Evolutionary conservation across 202 grass and related monocot species (phyloP), one percentile per base, ranked within the genome.

Genomic region (Miscanthus sacchariflorus): DNA sequence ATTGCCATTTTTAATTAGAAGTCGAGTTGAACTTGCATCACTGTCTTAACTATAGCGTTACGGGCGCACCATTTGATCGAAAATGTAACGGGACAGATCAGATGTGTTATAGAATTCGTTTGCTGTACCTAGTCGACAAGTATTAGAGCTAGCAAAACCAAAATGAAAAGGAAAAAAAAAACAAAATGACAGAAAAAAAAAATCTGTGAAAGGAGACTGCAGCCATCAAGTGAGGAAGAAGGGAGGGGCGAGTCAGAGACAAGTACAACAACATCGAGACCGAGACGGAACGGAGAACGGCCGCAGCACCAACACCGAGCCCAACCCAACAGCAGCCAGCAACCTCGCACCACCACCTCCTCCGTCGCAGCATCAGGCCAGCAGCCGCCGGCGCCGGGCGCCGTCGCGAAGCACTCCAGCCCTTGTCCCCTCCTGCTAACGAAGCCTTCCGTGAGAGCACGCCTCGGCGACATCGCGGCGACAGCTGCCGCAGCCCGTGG

Each of bases 201-300:
- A 58, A 18, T 21, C 56, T 2, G 56, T 59, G 19, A 59, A n/a
- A 59, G 3, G 2, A 61, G 58, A 61, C 58, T 21, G 59, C 59
- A 63, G n/a, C 9, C 59, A 63, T n/a, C n/a, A 11, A 25, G 21
- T 4, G 58, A 74, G 5, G 25, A 23, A n/a, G 19, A 36, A 17
- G n/a, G 30, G 56, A 49, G 39, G 39, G 39, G 69, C 12, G 68
- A 70, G 74, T 65, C 73, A 79, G 28, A 73, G 68, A 30, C 83
- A 64, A 63, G 27, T 82, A 64, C 63, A 77, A 63, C 70, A 61
- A 64, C 78, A 82, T 63, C 72, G 21, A 86, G 72, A 83, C 88
- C 23, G 72, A 87, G 84, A 87, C 84, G 84, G 66, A 90, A 87
- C 84, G 67, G 73, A 83, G 79, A 68, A 87, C 89, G 52, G 84